Base-by-base conservation (phyloP, 805 yeast species). In the Tetrapisispora pingtungensis region DNA sequence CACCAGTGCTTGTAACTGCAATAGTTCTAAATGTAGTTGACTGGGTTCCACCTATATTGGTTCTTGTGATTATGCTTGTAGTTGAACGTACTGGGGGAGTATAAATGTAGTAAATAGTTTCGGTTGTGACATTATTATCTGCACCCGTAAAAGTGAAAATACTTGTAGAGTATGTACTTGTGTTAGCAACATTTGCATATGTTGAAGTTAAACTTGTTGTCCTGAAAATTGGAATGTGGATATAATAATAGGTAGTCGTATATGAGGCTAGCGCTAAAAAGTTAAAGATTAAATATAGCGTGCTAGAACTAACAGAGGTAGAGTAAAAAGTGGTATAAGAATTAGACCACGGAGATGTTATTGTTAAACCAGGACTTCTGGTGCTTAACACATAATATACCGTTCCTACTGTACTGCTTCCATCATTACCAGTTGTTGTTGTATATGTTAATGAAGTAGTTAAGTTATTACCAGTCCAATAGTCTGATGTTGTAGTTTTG, bases 271-370 rank as follows among this genome's bases (percentile, higher is more conserved):
- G 13, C 13, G 32, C 14, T 4, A 22, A n/a, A 3, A 33, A 6
- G 13, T 8, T 13, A 30, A 13, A 14, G 6, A 24, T 3, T 8
- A 7, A 3, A 19, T 12, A 6, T 2, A 10, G 4, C 4, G 4
- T 28, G 7, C 6, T 12, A 30, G 17, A 18, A 10, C 18, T 22
- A 10, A 32, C 28, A 6, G 26, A 22, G 2, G 41, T 38, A 3
- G 41, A 38, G 28, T 38, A 38, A 10, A 14, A 19, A 5, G 34
- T 19, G 17, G 49, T 42, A 31, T 20, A 28, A 17, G 46, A 8
- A 17, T 42, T 40, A 24, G 30, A 30, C 44, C 46, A 46, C 15
- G 40, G 32, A 7, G 26, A 10, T 4, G 31, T 42, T 19, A 36
- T 33, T 19, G 41, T 35, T 24, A 36, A 7, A 22, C 39, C 39